Evolutionary conservation across 495 filamentous ascomycete genomes (phyloP).

Genomic region (Penicillium cataractarum): DNA sequence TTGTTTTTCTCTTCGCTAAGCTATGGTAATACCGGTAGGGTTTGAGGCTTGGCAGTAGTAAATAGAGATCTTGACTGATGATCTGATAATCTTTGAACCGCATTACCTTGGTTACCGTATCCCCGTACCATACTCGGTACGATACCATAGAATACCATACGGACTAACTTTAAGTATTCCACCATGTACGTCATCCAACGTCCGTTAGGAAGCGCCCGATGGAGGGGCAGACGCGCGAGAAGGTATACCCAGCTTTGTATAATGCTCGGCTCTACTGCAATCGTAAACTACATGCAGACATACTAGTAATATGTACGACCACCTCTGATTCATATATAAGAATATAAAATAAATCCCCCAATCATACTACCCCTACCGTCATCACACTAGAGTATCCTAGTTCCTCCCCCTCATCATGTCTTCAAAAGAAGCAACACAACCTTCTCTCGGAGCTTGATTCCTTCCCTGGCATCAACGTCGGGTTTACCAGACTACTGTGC

Average conservation of each 20-base stretch:
- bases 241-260: not conserved
- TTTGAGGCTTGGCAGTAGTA: conserved; percentile 2
- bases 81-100: not conserved
- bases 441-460: conserved; percentile 12
- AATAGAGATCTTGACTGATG: not conserved
- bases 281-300: not conserved
- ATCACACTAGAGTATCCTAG: not conserved
- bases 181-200: not conserved
- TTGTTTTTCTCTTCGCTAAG: not conserved
- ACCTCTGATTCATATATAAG: not conserved
- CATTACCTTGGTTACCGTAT: not conserved
- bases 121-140: not conserved
- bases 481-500: not conserved
- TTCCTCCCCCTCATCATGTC: not conserved
- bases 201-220: not conserved
- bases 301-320: not conserved
- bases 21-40: not conserved
- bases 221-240: not conserved
- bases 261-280: too few relatives aligned
- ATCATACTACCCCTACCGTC: not conserved
- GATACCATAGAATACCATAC: not conserved
- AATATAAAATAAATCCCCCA: not conserved
- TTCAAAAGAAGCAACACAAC: not conserved
- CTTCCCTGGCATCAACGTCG: not conserved
- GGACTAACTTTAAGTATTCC: not conserved